Conservation (phyloP, 768 basidiomycete genomes). For the Tylopilus subfusipes region DNA sequence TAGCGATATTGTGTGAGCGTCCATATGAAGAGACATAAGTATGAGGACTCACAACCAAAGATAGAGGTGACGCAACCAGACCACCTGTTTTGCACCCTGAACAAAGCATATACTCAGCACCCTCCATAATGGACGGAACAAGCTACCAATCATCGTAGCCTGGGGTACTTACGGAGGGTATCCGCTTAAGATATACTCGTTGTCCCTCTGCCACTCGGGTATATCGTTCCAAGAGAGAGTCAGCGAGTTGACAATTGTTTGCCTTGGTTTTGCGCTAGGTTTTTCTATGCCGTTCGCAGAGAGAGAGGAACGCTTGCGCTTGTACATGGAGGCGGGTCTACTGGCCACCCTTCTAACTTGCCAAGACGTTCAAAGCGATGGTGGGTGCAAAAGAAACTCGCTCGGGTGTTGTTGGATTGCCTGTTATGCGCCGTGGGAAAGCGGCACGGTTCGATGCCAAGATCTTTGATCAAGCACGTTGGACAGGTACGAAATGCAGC, state of each 20-base stretch:
- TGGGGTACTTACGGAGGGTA: constrained; percentile 56
- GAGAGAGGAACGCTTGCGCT: constrained; percentile 6
- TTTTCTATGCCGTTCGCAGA: constrained; percentile 8
- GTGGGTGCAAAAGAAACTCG: not conserved
- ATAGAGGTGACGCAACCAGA: constrained; percentile 59
- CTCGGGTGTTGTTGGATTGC: not conserved
- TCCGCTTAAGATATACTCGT: constrained; percentile 66
- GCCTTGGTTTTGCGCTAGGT: not conserved
- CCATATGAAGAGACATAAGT: constrained; percentile 11
- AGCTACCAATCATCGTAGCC: not conserved
- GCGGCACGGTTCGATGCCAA: constrained; percentile 1
- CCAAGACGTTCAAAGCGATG: not conserved
- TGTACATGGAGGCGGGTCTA: constrained; percentile 12
- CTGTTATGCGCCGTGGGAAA: constrained; percentile 12
- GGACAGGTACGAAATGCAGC: constrained; percentile 16
- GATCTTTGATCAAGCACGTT: constrained; percentile 27
- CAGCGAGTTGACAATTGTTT: not conserved
- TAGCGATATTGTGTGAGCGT: constrained; percentile 17
- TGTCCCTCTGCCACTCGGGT: constrained; percentile 69
- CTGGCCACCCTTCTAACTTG: not conserved
- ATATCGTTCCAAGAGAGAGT: constrained; percentile 57
- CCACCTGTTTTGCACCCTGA: constrained; percentile 60
- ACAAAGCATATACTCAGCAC: constrained; percentile 1
- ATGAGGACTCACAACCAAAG: constrained; percentile 55
- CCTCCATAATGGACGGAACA: not conserved